These are phyloP conservation scores for Amanita rimosa DNA, from an alignment of 768 basidiomycete species.

Conservation along the genomic window DNA sequence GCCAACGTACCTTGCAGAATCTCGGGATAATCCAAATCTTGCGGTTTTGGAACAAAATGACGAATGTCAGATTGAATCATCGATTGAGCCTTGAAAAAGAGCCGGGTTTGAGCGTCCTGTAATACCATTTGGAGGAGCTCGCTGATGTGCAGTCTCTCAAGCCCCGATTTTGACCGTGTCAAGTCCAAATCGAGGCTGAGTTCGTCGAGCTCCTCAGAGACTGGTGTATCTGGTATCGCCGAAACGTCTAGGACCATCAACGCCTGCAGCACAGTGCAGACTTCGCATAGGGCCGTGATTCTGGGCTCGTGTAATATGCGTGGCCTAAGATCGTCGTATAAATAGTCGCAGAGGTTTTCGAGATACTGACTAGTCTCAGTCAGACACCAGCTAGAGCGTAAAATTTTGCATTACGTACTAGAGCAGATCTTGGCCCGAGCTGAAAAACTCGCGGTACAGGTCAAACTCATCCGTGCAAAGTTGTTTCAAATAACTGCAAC, in stretches of 20 bases:
- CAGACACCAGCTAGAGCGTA: background rate
- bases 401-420: conserved; percentile 24
- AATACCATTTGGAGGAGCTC: conserved; percentile 80
- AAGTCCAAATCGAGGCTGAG: conserved; percentile 29
- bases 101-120: conserved; percentile 90
- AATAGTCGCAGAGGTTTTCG: conserved; percentile 84
- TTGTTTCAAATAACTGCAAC: conserved; percentile 88
- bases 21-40: conserved; percentile 82
- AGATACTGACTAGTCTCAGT: conserved; percentile 59
- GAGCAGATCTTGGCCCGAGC: conserved; percentile 61
- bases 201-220: conserved; percentile 23
- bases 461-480: conserved; percentile 85
- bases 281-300: conserved; percentile 81
- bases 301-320: conserved; percentile 90
- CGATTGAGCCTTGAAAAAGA: conserved; percentile 94
- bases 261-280: conserved; percentile 93
- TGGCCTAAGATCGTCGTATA: conserved; percentile 93
- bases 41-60: conserved; percentile 65
- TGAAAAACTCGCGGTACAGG: conserved; percentile 79
- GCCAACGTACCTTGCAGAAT: conserved; percentile 48
- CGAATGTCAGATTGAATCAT: conserved; percentile 83
- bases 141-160: conserved; percentile 64
- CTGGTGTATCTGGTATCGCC: conserved; percentile 15
- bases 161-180: conserved; percentile 20
- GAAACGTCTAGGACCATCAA: conserved; percentile 87